Evolutionary conservation across 805 yeast genomes (phyloP).

Genomic region (Candida peoriensis): DNA sequence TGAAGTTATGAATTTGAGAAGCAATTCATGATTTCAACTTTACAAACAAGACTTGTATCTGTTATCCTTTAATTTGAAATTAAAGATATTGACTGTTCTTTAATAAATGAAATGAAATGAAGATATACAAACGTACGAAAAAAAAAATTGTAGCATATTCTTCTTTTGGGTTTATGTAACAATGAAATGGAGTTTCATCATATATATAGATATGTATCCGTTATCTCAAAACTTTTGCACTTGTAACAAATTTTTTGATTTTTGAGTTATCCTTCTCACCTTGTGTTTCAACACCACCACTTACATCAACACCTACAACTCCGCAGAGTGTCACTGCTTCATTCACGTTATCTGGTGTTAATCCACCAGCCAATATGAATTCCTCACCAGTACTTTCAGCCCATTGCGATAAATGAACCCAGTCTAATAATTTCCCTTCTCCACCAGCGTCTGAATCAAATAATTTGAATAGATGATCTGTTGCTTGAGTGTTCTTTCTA

Average conservation of each 20-base stretch:
- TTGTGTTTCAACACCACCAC: slow-evolving; percentile 86
- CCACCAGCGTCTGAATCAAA: slow-evolving; percentile 92
- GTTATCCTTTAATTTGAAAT: too few relatives aligned
- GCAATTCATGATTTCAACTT: too few relatives aligned
- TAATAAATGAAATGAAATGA: too few relatives aligned
- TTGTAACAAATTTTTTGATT: slow-evolving; percentile 50
- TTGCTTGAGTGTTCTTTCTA: too few relatives aligned
- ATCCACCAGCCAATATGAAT: slow-evolving; percentile 85
- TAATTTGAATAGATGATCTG: slow-evolving; percentile 50
- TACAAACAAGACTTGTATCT: too few relatives aligned
- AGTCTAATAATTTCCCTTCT: slow-evolving; percentile 75
- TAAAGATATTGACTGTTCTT: too few relatives aligned
- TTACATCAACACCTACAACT: slow-evolving; percentile 87
- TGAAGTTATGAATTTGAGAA: too few relatives aligned
- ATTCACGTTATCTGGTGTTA: slow-evolving; percentile 66
- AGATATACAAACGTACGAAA: too few relatives aligned
- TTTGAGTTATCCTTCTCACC: slow-evolving; percentile 70
- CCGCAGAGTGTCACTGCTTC: slow-evolving; percentile 48
- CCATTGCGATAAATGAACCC: slow-evolving; percentile 49
- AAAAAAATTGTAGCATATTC: too few relatives aligned
- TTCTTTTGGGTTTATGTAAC: too few relatives aligned
- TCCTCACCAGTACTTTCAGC: slow-evolving; percentile 22
- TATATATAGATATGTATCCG: too few relatives aligned
- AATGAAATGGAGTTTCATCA: too few relatives aligned
- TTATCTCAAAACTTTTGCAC: slow-evolving; percentile 35